Evolutionary conservation across 345 rosid species (phyloP).

Genomic region (Erysimum cheiranthoides): DNA sequence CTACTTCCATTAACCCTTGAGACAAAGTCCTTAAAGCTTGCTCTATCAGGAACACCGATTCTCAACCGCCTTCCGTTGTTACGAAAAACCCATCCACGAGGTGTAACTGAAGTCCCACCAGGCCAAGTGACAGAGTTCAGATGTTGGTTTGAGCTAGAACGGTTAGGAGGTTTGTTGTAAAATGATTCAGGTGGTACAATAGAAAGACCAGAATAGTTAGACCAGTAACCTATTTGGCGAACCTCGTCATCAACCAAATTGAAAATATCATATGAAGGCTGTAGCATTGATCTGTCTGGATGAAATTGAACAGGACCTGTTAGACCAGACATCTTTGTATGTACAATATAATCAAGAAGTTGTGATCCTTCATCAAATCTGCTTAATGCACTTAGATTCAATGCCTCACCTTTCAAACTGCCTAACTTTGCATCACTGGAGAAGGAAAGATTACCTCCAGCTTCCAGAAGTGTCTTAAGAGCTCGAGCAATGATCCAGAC

Average conservation of each 20-base stretch:
- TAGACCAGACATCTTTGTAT: conserved; percentile 76
- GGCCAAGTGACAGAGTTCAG: conserved; percentile 79
- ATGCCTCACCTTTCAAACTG: conserved; percentile 51
- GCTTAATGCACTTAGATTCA: conserved; percentile 78
- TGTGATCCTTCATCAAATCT: conserved; percentile 68
- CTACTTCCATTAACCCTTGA: conserved; percentile 59
- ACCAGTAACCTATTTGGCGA: conserved; percentile 82
- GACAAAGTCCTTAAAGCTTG: conserved; percentile 65
- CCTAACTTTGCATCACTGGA: conserved; percentile 59
- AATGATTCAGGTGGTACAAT: conserved; percentile 74
- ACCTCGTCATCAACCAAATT: conserved; percentile 53
- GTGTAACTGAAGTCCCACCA: conserved; percentile 61
- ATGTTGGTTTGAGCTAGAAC: conserved; percentile 78
- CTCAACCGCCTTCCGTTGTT: conserved; percentile 74
- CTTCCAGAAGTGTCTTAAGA: conserved; percentile 62
- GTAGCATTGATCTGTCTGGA: conserved; percentile 61
- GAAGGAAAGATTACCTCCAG: conserved; percentile 72
- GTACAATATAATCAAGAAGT: conserved; percentile 62
- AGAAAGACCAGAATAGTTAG: conserved; percentile 85
- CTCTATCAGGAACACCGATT: conserved; percentile 80
- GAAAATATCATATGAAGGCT: conserved; percentile 79
- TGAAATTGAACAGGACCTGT: conserved; percentile 71
- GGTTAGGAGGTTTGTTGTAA: conserved; percentile 65
- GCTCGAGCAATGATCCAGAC: conserved; percentile 92
- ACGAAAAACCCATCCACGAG: conserved; percentile 96